Evolutionary conservation across 345 rosid genomes (phyloP), one percentile per base, ranked within the genome.

Genomic region (Citrus sp.): DNA sequence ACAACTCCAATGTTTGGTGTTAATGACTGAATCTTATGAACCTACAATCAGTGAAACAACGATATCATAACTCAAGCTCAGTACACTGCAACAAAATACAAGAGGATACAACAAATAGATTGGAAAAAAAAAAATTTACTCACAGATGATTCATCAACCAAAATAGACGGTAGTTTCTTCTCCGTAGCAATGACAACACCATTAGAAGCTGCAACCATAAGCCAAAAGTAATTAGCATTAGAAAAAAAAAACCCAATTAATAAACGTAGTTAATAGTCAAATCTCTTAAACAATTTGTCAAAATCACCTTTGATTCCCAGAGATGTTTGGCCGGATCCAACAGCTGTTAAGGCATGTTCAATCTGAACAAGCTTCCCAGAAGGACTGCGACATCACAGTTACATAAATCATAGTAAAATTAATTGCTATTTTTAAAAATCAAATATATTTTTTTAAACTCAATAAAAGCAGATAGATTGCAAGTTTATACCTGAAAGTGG

Each of bases 281-380:
- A 51, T 32, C 27, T 30, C 19, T 30, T 54, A 3, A 14, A 51
- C 2, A 51, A n/a, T 22, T 7, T 10, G 22, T 21, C 27, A 54
- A 46, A 76, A 80, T 70, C 38, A 95, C 98, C 99, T 89, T 93
- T 92, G 80, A 95, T 95, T 24, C 99, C 98, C 16, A 95, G 79
- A 35, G 99, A 95, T 7, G 99, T 95, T 79, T 95, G 99, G 21
- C 99, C 97, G 9, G 98, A 95, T 61, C 98, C 94, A 32, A 95
- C 99, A 14, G 97, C 97, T 4, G 96, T 93, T 74, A 95, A 81
- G 46, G 99, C 99, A 78, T 95, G 98, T 81, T 95, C 99, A 59
- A 92, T 95, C 92, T 95, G 98, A 82, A 95, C 99, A 30, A 95
- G 94, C 93, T 95, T 93, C 18, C 99, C 98, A 22, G 99, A 93